Conservation (phyloP, 371 early-diverging fungal genomes). For the Mortierella sp. region DNA sequence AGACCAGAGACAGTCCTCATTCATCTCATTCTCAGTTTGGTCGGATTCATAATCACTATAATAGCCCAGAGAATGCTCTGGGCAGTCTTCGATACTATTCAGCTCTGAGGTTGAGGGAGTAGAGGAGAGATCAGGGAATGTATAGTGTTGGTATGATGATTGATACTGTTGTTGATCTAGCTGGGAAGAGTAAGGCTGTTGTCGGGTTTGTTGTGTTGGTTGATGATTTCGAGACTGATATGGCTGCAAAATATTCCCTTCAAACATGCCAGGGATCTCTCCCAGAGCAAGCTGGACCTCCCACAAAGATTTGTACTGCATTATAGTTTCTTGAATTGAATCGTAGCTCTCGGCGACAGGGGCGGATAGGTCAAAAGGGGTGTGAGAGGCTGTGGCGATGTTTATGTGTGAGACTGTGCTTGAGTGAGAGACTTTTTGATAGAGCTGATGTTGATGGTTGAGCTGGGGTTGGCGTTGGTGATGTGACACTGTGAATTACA, state of each 20-base stretch:
- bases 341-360: background rate
- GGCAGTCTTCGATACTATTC: background rate
- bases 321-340: background rate
- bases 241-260: slow-evolving; percentile 32
- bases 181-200: background rate
- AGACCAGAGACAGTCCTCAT: background rate
- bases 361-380: background rate
- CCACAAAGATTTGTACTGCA: slow-evolving; percentile 35
- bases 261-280: slow-evolving; percentile 44
- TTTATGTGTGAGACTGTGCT: slow-evolving; percentile 18
- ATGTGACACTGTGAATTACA: background rate
- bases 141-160: slow-evolving; percentile 1
- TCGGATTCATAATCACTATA: background rate
- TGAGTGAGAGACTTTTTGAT: slow-evolving; percentile 14
- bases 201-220: background rate
- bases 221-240: slow-evolving; percentile 10
- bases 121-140: background rate
- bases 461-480: slow-evolving; percentile 7
- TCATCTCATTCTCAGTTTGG: background rate
- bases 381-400: slow-evolving; percentile 13
- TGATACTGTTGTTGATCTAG: background rate
- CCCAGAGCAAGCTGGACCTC: slow-evolving; percentile 46
- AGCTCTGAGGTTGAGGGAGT: background rate
- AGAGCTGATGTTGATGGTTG: background rate
- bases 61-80: background rate